phyloP scores from a whole-genome alignment of 805 yeast genomes.

The Ogataea salicorniae region DNA sequence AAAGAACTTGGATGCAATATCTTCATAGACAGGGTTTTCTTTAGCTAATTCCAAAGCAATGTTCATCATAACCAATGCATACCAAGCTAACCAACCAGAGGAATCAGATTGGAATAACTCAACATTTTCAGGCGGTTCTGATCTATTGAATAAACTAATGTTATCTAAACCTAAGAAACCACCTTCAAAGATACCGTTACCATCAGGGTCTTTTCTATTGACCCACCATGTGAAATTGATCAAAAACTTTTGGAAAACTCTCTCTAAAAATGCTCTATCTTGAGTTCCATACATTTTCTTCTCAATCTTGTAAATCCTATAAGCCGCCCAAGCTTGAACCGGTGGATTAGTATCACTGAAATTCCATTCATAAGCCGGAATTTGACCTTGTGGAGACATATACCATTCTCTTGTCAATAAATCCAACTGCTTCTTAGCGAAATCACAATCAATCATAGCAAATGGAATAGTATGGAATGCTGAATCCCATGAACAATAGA shows the following conservation, averaged over 20 bases:
- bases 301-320: conserved; percentile 81
- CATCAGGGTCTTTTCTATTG: conserved; percentile 79
- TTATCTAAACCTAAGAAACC: conserved; percentile 92
- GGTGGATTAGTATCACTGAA: conserved; percentile 96
- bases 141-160: conserved; percentile 87
- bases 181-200: conserved; percentile 88
- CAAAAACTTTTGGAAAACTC: conserved; percentile 87
- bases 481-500: conserved; percentile 96
- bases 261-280: conserved; percentile 77
- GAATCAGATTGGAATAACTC: conserved; percentile 89
- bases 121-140: conserved; percentile 95
- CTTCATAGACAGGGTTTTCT: conserved; percentile 80
- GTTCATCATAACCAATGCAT: conserved; percentile 83
- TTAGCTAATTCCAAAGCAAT: conserved; percentile 88
- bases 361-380: conserved; percentile 97
- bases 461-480: conserved; percentile 92
- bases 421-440: conserved; percentile 84
- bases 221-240: conserved; percentile 98
- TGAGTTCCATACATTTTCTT: conserved; percentile 77
- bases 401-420: conserved; percentile 90
- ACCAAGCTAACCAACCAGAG: conserved; percentile 98
- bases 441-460: conserved; percentile 89
- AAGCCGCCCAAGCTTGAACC: conserved; percentile 94
- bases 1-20: conserved; percentile 88
- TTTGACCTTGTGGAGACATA: conserved; percentile 97